Conservation (phyloP, 768 basidiomycete genomes). For the Omphalotus guepiniiformis region DNA sequence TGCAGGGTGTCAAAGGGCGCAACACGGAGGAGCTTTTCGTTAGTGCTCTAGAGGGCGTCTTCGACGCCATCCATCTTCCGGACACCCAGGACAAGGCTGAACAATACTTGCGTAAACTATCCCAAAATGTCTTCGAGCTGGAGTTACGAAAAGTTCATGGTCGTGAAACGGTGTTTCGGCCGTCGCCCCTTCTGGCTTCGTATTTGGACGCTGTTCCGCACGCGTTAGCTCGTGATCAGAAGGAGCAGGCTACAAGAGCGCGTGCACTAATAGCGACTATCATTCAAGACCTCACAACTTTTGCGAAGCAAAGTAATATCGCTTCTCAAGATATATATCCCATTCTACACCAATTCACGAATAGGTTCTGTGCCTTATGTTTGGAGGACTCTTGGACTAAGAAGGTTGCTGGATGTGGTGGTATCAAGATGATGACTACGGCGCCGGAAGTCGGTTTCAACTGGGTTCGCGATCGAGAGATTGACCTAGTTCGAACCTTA, state of each 20-base stretch:
- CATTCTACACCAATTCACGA: slow-evolving; percentile 78
- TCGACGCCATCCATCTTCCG: slow-evolving; percentile 66
- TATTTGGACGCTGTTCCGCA: slow-evolving; percentile 81
- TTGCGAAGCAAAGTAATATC: slow-evolving; percentile 44
- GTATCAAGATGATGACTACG: slow-evolving; percentile 75
- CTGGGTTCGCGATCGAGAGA: slow-evolving; percentile 84
- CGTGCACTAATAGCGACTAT: slow-evolving; percentile 57
- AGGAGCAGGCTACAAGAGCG: slow-evolving; percentile 56
- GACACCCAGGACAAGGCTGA: slow-evolving; percentile 71
- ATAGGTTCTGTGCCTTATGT: slow-evolving; percentile 80
- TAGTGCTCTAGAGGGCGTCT: slow-evolving; percentile 66
- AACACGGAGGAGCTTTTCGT: slow-evolving; percentile 75
- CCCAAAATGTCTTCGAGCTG: slow-evolving; percentile 64
- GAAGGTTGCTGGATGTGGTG: slow-evolving; percentile 86
- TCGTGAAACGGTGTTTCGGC: slow-evolving; percentile 51
- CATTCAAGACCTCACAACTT: slow-evolving; percentile 59
- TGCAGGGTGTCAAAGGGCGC: slow-evolving; percentile 64
- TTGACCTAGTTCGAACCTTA: slow-evolving; percentile 86
- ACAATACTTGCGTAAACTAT: slow-evolving; percentile 63
- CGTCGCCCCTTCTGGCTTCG: slow-evolving; percentile 53
- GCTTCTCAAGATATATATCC: slow-evolving; percentile 53
- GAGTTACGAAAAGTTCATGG: slow-evolving; percentile 64
- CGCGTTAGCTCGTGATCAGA: slow-evolving; percentile 63
- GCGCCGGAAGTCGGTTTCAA: slow-evolving; percentile 66
- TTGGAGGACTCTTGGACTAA: slow-evolving; percentile 87